Evolutionary conservation across 257 asterid species (phyloP), one percentile per base, ranked within the genome.

Genomic region (Salvia hispanica): DNA sequence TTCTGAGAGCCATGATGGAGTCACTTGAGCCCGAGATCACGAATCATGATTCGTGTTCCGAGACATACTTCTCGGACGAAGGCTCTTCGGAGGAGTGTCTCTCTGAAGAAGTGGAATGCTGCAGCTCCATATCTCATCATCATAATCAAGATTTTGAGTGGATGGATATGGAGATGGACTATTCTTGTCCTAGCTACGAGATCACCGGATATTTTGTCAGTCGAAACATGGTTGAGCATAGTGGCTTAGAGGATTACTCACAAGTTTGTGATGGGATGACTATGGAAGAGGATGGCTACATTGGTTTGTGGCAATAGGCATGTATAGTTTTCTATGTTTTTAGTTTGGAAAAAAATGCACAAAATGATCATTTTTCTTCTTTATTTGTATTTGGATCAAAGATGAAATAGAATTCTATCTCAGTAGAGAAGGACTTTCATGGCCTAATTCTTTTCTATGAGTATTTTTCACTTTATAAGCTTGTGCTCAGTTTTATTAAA

Each of bases 271-370:
- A 67, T 69, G 80, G 48, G 39, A 56, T 77, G 70, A 21, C 73
- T 34, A 72, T 78, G 76, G 83, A 77, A 44, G 86, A 81, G 52
- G 80, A 67, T n/a, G 62, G 48, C 65, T 80, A 80, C 56, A 57
- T 10, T 62, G 43, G 58, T 70, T 48, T 81, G 53, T 81, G 83
- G 83, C 79, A 78, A 69, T 74, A 72, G 73, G 18, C 72, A 11
- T 51, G 47, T 0, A 15, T 10, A 14, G 3, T 3, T 37, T n/a
- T n/a, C 39, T 61, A 11, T 8, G 6, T 5, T 11, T n/a, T 16
- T 0, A 9, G 3, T 16, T n/a, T 50, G 18, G 9, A 14, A 37
- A 11, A 25, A 0, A 9, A 3, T 50, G 52, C 1, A 13, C 40
- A 8, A 54, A 1, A 36, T 31, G 1, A 28, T 63, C 5, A 36